phyloP scores from a whole-genome alignment of 331 rosid genomes.

The Cydonia oblonga region DNA sequence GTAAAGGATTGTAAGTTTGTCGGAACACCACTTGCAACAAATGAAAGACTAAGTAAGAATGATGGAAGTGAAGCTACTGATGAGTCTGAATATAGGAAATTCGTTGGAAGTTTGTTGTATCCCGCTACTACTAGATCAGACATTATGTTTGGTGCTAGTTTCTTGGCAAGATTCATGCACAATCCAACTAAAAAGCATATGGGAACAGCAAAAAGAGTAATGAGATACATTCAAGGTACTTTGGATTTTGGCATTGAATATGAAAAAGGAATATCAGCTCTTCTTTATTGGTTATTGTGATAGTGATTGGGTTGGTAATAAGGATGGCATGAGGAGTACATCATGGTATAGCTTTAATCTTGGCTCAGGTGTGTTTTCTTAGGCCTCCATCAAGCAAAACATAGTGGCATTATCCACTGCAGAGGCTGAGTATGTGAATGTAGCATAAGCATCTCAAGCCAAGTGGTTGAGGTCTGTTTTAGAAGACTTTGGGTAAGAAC shows the following conservation, averaged over 20 bases:
- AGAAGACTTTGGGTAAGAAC: not conserved
- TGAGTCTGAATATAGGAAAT: too few relatives aligned
- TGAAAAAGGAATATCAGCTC: not conserved
- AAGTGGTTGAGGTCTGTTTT: not conserved
- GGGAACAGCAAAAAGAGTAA: fast-evolving
- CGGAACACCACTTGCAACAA: not conserved
- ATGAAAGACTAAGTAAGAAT: not conserved
- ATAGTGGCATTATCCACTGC: not conserved
- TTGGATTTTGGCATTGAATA: not conserved
- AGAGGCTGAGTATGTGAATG: too few relatives aligned
- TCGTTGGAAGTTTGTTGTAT: too few relatives aligned
- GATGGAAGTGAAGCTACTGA: too few relatives aligned
- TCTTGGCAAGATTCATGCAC: too few relatives aligned
- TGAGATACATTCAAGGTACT: not conserved
- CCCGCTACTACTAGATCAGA: too few relatives aligned
- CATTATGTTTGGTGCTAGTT: too few relatives aligned
- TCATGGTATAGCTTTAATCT: not conserved
- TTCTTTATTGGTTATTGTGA: not conserved
- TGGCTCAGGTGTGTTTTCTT: not conserved
- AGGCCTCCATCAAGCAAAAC: not conserved
- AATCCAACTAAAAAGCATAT: too few relatives aligned
- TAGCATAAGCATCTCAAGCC: too few relatives aligned
- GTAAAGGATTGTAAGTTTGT: not conserved
- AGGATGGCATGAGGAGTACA: not conserved
- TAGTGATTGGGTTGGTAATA: not conserved